Evolutionary conservation across 192 early-diverging fungal species (phyloP), one percentile per base, ranked within the genome.

Genomic region (Coemansia sp.): DNA sequence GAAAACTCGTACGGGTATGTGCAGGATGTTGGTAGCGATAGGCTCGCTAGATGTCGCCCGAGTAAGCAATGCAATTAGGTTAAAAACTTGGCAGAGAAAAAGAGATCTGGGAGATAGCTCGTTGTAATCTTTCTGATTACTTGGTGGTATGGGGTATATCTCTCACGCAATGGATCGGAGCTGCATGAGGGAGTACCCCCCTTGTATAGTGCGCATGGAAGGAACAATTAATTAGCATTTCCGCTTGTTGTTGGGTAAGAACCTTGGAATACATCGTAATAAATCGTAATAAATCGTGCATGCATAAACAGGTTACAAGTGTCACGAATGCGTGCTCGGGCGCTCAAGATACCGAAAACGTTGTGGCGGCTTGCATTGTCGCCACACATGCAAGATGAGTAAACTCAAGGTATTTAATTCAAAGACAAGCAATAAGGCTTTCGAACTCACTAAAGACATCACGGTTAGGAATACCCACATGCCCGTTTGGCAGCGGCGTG

Each of bases 251-350:
- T 38, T 38, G 36, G 36, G 36, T 38, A 38, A 7, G 36, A 38
- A 38, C 6, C 8, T 38, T 38, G 36, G 36, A 38, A 38, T 38
- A 47, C 44, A 50, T 50, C 49, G 20, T 50, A 50, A 50, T 50
- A 22, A 50, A 50, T 50, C 49, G 20, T 50, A 50, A 50, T 50
- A 22, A 50, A 50, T 50, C n/a, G 49, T 50, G 49, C 49, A 50
- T 50, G 49, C 49, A 50, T 50, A 22, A 50, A 22, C 49, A 7
- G 49, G 49, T 20, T 50, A 18, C 9, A 50, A 5, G 5, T 6
- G n/a, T 50, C n/a, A 8, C 49, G 20, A 7, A 6, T 50, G 49
- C n/a, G 10, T 50, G 49, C 49, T 50, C 49, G 49, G 49, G 9
- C 9, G 20, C 9, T 9, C 4, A 50, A 6, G 49, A 50, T 18